A percentile compares a stretch with the other conserved stretches of the same genome.
Evolutionary conservation across 495 filamentous ascomycete genomes (phyloP).

Genomic region (Penicillium cosmopolitanum): DNA sequence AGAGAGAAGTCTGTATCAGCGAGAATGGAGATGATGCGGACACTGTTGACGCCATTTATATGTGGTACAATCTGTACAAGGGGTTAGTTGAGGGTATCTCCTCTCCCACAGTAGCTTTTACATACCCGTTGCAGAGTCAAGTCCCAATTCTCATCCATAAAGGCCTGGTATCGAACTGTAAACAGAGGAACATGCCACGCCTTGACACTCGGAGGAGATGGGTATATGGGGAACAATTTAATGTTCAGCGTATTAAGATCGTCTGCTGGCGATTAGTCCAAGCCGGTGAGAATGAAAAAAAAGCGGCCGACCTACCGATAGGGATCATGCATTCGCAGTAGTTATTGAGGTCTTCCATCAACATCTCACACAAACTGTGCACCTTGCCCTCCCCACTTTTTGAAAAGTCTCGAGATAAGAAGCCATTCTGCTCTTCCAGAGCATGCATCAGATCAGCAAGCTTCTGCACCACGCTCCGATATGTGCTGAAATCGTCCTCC

Average conservation of each 20-base stretch:
- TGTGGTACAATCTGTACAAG: constrained; percentile 65
- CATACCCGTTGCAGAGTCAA: constrained; percentile 76
- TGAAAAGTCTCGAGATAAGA: constrained; percentile 57
- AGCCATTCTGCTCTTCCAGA: constrained; percentile 84
- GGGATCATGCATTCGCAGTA: constrained; percentile 98
- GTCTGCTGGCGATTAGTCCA: constrained; percentile 53
- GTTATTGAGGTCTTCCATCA: constrained; percentile 94
- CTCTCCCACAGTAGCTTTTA: neutral
- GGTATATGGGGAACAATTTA: constrained; percentile 87
- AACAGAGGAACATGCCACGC: constrained; percentile 90
- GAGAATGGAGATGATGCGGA: constrained; percentile 78
- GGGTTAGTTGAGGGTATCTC: neutral
- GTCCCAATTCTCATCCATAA: constrained; percentile 88
- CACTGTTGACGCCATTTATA: constrained; percentile 88
- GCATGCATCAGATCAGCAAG: constrained; percentile 82
- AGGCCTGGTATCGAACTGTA: constrained; percentile 74
- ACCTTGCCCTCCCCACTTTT: constrained; percentile 64
- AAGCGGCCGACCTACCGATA: constrained; percentile 60
- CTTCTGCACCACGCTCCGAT: constrained; percentile 82
- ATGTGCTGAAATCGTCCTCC: constrained; percentile 65
- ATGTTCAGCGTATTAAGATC: constrained; percentile 95
- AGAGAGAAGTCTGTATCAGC: constrained; percentile 86
- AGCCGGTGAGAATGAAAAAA: constrained; percentile 3
- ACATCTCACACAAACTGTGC: constrained; percentile 81
- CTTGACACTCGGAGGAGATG: constrained; percentile 73